phyloP scores from a whole-genome alignment of 257 asterid genomes.

The Mentha longifolia region DNA sequence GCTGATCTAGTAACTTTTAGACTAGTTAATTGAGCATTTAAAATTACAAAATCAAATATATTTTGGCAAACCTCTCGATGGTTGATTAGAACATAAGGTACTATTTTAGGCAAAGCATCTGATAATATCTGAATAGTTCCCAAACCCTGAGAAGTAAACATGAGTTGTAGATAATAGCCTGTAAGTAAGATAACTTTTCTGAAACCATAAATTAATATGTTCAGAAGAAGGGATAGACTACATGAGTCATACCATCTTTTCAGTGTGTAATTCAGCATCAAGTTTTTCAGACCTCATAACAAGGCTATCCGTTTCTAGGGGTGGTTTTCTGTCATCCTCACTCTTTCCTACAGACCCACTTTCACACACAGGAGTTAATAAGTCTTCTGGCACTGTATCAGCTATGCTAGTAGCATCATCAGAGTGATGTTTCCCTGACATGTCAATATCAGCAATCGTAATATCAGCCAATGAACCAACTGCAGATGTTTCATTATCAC shows the following conservation, averaged over 20 bases:
- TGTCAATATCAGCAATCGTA: conserved; percentile 44
- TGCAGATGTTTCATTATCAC: conserved; percentile 41
- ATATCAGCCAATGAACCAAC: conserved; percentile 48
- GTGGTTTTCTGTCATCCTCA: conserved; percentile 44
- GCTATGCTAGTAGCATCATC: conserved; percentile 46
- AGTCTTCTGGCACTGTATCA: conserved; percentile 52
- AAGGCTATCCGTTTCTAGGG: conserved; percentile 47
- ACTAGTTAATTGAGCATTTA: conserved; percentile 25
- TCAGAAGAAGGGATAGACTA: conserved; percentile 23
- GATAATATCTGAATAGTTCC: conserved; percentile 95
- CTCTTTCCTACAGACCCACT: conserved; percentile 40
- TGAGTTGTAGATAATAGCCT: conserved; percentile 29
- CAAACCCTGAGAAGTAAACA: conserved; percentile 60
- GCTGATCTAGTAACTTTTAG: conserved; percentile 27
- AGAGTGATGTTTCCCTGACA: conserved; percentile 42
- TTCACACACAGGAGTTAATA: conserved; percentile 43
- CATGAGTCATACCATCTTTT: conserved; percentile 57
- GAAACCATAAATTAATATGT: conserved; percentile 27
- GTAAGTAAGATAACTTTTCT: conserved; percentile 18
- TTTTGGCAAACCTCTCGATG: conserved; percentile 82
- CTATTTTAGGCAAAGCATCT: conserved; percentile 86
- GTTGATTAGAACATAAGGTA: conserved; percentile 90
- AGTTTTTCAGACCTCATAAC: conserved; percentile 47
- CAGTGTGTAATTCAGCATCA: conserved; percentile 58
- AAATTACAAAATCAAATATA: conserved; percentile 26